Percentiles rank a stretch among this genome's conserved stretches.
Conservation (phyloP, 208 protist genomes). For the Trypanosoma congolense region DNA sequence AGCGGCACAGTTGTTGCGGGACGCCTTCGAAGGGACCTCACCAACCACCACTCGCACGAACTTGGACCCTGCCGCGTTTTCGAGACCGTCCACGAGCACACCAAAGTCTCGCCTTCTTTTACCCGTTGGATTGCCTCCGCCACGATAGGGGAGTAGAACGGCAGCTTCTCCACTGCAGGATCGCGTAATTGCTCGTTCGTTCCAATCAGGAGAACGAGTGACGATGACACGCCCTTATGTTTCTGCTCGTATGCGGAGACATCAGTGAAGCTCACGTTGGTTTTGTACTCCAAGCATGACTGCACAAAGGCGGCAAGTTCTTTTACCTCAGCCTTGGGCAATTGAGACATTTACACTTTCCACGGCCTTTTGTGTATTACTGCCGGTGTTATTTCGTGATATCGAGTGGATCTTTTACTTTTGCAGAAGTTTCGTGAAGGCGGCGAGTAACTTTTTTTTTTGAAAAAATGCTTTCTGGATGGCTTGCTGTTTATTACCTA, state of each 20-base stretch:
- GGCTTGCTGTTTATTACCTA: no score
- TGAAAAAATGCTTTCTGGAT: no score
- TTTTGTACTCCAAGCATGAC: constrained; percentile 45
- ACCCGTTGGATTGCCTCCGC: constrained; percentile 48
- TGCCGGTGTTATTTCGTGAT: no score
- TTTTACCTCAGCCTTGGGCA: constrained; percentile 3
- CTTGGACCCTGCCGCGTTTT: constrained; percentile 9
- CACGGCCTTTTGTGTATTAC: no score
- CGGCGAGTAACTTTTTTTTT: no score
- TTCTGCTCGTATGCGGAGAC: constrained; percentile 18
- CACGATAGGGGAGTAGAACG: constrained; percentile 48
- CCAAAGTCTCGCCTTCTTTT: constrained; percentile 29
- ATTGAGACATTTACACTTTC: not conserved
- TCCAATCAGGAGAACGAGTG: constrained; percentile 54
- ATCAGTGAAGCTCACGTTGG: constrained; percentile 54
- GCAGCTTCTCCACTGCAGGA: constrained; percentile 29
- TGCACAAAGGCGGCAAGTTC: constrained; percentile 31
- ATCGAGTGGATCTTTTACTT: no score
- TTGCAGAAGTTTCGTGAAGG: no score
- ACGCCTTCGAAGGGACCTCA: constrained; percentile 39
- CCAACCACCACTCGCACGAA: constrained; percentile 40
- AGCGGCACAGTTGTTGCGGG: constrained; percentile 65
- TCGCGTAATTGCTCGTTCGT: constrained; percentile 38
- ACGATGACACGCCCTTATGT: constrained; percentile 3
- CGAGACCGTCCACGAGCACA: constrained; percentile 19